Evolutionary conservation across 1,284 basidiomycete species (phyloP).

Genomic region (Moesziomyces parantarcticus): DNA sequence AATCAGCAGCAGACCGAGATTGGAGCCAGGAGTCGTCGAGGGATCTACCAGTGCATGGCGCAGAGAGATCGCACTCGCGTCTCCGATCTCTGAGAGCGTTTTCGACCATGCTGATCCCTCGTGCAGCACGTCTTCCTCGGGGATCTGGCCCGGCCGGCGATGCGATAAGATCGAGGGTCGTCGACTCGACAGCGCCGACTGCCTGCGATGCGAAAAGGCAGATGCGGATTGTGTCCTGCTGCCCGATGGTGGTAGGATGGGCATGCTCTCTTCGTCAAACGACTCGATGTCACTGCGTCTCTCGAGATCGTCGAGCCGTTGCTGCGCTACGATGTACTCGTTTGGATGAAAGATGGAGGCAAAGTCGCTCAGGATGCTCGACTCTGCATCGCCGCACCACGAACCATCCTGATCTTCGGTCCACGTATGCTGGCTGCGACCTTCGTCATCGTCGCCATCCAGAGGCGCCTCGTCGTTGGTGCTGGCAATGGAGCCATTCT

Average conservation of each 20-base stretch:
- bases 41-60: conserved; percentile 42
- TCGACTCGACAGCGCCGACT: conserved; percentile 23
- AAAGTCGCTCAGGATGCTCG: conserved; percentile 43
- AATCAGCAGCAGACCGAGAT: conserved; percentile 47
- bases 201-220: conserved; percentile 22
- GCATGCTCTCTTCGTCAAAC: conserved; percentile 31
- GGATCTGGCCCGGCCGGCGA: conserved; percentile 20
- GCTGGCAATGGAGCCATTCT: conserved; percentile 27
- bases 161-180: conserved; percentile 16
- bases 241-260: conserved; percentile 17
- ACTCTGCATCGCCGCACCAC: conserved; percentile 9
- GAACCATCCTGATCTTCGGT: conserved; percentile 1
- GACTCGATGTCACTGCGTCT: conserved; percentile 25
- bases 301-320: conserved; percentile 27
- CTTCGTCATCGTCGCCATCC: conserved; percentile 9
- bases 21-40: conserved; percentile 39
- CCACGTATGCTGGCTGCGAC: conserved; percentile 5
- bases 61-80: conserved; percentile 37
- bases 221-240: conserved; percentile 15
- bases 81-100: conserved; percentile 9
- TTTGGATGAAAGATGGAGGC: conserved; percentile 48
- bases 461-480: conserved; percentile 12
- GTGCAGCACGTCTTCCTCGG: conserved; percentile 18
- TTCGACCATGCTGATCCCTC: conserved; percentile 33
- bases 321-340: conserved; percentile 40